Evolutionary conservation across 2,329 filamentous ascomycete genomes (phyloP).

Genomic region (Exophiala lecanii-corni): DNA sequence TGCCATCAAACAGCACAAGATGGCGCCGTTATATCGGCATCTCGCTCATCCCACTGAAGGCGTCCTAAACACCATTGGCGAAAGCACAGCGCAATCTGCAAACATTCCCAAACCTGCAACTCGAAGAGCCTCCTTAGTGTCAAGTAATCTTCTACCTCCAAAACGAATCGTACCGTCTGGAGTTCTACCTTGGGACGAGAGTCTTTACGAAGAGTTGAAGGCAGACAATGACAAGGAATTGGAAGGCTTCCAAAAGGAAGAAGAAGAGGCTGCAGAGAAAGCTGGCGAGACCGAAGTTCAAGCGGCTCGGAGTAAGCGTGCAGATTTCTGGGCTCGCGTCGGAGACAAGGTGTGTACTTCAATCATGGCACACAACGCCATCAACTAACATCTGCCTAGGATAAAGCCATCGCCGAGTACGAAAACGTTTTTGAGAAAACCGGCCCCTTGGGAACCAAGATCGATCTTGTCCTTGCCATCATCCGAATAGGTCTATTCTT

Average conservation of each 20-base stretch:
- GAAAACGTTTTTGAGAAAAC: conserved; percentile 95
- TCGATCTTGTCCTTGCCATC: conserved; percentile 93
- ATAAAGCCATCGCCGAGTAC: conserved; percentile 88
- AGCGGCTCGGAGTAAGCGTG: conserved; percentile 86
- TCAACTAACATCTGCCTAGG: no score
- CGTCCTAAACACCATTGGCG: conserved; percentile 71
- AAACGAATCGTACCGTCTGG: conserved; percentile 61
- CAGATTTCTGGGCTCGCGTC: conserved; percentile 92
- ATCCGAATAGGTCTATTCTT: conserved; percentile 96
- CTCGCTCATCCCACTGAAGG: conserved; percentile 66
- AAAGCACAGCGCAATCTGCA: conserved; percentile 52
- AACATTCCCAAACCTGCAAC: conserved; percentile 37
- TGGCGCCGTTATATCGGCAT: conserved; percentile 63
- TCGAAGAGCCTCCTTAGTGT: conserved; percentile 61
- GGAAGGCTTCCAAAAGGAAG: conserved; percentile 73
- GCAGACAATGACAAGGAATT: conserved; percentile 75
- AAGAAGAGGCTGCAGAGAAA: conserved; percentile 91
- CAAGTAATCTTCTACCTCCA: conserved; percentile 66
- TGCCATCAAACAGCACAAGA: conserved; percentile 60
- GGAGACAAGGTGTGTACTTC: conserved; percentile 75
- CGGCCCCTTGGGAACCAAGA: conserved; percentile 93
- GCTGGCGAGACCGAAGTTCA: conserved; percentile 94
- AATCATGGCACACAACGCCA: no score
- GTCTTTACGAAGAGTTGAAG: conserved; percentile 71
- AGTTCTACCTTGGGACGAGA: conserved; percentile 84